These are phyloP conservation scores for Solanum hybrid DNA, from an alignment of 305 asterid genomes.

Conservation along the genomic window DNA sequence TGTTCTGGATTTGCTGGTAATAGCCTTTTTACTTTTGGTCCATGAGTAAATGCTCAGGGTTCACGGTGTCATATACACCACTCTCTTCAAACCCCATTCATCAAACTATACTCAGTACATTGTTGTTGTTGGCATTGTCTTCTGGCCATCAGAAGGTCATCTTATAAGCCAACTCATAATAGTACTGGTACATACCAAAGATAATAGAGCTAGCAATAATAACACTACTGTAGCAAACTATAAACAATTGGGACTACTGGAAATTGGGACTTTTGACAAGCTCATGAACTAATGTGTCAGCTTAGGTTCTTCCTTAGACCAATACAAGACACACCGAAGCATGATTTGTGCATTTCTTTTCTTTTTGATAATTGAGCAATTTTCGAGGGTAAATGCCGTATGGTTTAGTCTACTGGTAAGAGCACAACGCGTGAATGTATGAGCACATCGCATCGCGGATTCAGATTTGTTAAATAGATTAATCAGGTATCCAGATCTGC, in stretches of 20 bases:
- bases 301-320: not conserved
- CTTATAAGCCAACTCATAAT: not conserved
- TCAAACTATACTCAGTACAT: not conserved
- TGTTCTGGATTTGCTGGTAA: not conserved
- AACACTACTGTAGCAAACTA: not conserved
- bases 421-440: not conserved
- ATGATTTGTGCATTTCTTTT: not conserved
- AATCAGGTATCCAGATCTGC: too few species aligned
- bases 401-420: not conserved
- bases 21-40: not conserved
- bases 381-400: not conserved
- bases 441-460: too few species aligned
- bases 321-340: not conserved
- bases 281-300: not conserved
- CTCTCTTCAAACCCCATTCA: not conserved
- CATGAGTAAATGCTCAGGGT: not conserved
- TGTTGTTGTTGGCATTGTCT: not conserved
- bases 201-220: not conserved
- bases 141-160: not conserved
- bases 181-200: not conserved
- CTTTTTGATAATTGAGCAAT: not conserved
- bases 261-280: not conserved
- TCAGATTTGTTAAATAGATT: too few species aligned
- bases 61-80: not conserved
- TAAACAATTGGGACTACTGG: too few species aligned